A percentile compares a stretch with the other conserved stretches of the same genome.
Conservation (phyloP, 1,139 yeast genomes). For the Pneumocystis oryctolagi region DNA sequence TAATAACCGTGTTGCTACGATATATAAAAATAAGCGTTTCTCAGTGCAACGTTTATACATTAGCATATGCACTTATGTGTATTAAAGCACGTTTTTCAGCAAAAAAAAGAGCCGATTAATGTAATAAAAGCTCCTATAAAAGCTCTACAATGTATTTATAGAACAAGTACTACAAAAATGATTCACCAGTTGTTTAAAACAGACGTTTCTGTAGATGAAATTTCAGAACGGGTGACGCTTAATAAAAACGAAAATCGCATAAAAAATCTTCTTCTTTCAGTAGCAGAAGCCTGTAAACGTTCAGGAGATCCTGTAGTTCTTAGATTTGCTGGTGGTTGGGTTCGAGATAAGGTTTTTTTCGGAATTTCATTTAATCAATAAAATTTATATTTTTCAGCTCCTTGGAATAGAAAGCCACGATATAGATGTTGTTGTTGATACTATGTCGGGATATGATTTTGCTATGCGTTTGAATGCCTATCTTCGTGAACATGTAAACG, state of each 20-base stretch:
- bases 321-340: constrained; percentile 98
- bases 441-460: constrained; percentile 71
- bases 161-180: neutral
- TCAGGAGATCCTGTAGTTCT: constrained; percentile 21
- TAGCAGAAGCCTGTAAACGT: neutral
- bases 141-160: neutral
- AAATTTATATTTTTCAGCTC: constrained; percentile 22
- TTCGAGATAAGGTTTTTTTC: constrained; percentile 50
- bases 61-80: neutral
- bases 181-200: neutral
- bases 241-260: neutral
- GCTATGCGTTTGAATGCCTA: constrained; percentile 51
- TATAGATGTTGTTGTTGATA: constrained; percentile 78
- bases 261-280: neutral
- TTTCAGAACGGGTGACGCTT: neutral
- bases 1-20: too few species aligned
- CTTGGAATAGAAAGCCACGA: constrained; percentile 70
- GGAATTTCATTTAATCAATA: too few species aligned
- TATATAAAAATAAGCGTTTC: too few species aligned
- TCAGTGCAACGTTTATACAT: neutral
- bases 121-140: neutral
- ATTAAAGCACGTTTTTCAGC: neutral
- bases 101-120: neutral
- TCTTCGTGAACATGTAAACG: constrained; percentile 24
- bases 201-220: neutral